phyloP scores from a whole-genome alignment of 495 filamentous ascomycete genomes.

The Oidiodendron maius region DNA sequence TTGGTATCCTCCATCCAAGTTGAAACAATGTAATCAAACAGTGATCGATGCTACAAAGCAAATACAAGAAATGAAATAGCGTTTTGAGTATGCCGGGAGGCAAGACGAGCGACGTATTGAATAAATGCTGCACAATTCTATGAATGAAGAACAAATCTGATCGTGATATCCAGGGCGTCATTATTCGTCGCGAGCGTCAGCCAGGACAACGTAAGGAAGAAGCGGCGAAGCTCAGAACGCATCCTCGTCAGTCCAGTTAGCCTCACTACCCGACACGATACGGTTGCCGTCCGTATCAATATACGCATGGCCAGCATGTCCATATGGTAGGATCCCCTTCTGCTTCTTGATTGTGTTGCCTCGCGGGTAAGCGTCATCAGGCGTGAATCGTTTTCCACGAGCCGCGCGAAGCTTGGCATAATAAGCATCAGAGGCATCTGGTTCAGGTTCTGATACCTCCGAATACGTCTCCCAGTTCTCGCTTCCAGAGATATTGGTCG shows the following conservation, averaged over 20 bases:
- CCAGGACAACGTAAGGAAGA: background rate
- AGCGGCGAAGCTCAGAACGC: slow-evolving; percentile 28
- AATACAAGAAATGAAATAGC: slow-evolving; percentile 19
- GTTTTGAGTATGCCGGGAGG: background rate
- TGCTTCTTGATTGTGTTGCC: slow-evolving; percentile 41
- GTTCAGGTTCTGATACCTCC: slow-evolving; percentile 67
- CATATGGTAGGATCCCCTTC: slow-evolving; percentile 38
- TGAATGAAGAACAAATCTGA: background rate
- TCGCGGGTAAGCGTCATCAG: slow-evolving; percentile 46
- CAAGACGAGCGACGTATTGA: background rate
- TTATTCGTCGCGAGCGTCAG: slow-evolving; percentile 4
- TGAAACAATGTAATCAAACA: slow-evolving; percentile 15
- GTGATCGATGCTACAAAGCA: slow-evolving; percentile 15
- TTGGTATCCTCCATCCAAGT: slow-evolving; percentile 7
- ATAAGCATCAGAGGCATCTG: slow-evolving; percentile 67
- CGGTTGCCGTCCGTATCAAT: slow-evolving; percentile 41
- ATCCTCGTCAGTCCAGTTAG: slow-evolving; percentile 48
- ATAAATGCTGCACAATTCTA: background rate
- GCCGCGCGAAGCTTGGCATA: slow-evolving; percentile 69
- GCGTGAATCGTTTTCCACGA: slow-evolving; percentile 52
- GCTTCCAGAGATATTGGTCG: slow-evolving; percentile 65
- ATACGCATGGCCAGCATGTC: slow-evolving; percentile 28
- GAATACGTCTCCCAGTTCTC: slow-evolving; percentile 97
- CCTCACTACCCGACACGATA: slow-evolving; percentile 44
- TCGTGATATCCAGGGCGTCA: slow-evolving; percentile 9